Base-by-base conservation (phyloP, 2,329 filamentous ascomycete species). In the Sporothrix humicola region DNA sequence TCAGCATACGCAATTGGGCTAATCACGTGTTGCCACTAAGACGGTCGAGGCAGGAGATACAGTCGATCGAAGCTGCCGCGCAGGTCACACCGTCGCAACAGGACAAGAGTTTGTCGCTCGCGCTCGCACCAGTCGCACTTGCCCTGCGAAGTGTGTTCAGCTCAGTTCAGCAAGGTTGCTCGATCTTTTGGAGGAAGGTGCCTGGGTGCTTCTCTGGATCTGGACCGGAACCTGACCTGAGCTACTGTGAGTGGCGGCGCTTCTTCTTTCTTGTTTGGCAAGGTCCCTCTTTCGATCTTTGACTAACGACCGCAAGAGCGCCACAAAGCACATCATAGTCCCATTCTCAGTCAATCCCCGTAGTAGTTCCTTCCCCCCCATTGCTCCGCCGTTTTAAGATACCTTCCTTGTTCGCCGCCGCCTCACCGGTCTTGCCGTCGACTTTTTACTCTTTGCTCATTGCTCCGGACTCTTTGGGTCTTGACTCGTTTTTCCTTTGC, bases 21-120 rank as follows among this genome's bases (percentile, higher is more conserved):
- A 68, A 68, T 50, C 63, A 52, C 63, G 65, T 66, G 61, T 48
- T 26, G 61, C 61, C 61, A 66, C 61, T 48, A 31, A 20, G 59
- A 63, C 59, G 17, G 15, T n/a, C 59, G 59, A 46, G 59, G 23
- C 46, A 52, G 65, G 65, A 68, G 65, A 17, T 37, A n/a, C 23
- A 68, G 65, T 37, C 42, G 65, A 68, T 68, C 65, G 46, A 6
- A 31, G 42, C 61, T 46, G 42, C 59, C 61, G 61, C 42, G 42
- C 23, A 61, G 37, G 46, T 37, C 31, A 37, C 31, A 37, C 31
- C 31, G 31, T 37, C 31, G 31, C 31, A 37, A 37, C 31, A 37
- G 31, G 31, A 37, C 31, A 37, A 37, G 31, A 37, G 31, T 37
- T 37, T 37, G 31, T 37, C 31, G 31, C 8, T 68, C 13, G 15